Conservation (phyloP, 805 yeast genomes). For the Wickerhamiella qilinensis region DNA sequence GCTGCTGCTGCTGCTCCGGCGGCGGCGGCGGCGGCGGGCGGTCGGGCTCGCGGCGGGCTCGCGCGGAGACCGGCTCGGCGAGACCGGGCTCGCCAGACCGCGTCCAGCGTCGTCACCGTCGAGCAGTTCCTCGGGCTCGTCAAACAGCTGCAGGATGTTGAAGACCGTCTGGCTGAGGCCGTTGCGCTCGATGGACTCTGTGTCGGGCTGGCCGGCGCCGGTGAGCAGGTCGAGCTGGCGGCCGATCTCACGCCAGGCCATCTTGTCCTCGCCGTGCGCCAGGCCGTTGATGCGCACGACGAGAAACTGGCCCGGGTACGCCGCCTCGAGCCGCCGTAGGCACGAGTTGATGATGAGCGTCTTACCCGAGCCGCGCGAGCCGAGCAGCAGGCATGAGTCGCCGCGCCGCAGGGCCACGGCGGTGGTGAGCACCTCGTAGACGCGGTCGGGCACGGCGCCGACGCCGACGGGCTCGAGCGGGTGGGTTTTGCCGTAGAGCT, state of each 20-base stretch:
- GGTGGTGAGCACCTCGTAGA: constrained; percentile 42
- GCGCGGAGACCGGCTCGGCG: too few species aligned
- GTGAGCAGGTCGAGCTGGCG: constrained; percentile 48
- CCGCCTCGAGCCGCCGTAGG: constrained; percentile 27
- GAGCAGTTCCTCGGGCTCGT: constrained; percentile 13
- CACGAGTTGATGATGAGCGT: constrained; percentile 45
- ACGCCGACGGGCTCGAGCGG: constrained; percentile 21
- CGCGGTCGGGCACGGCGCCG: constrained; percentile 28
- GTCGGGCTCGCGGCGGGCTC: too few species aligned
- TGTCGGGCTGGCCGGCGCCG: constrained; percentile 15
- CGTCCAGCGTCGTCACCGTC: too few species aligned
- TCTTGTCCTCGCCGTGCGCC: constrained; percentile 55
- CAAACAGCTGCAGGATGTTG: constrained; percentile 16
- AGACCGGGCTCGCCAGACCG: too few species aligned
- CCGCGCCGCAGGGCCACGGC: constrained; percentile 58
- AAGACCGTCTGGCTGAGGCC: constrained; percentile 18
- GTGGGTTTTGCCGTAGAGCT: constrained; percentile 16
- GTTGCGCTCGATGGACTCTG: constrained; percentile 17
- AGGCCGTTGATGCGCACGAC: constrained; percentile 52
- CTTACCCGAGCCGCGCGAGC: constrained; percentile 71
- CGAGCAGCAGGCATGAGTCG: constrained; percentile 64
- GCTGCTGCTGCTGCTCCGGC: too few species aligned
- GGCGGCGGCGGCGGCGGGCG: too few species aligned
- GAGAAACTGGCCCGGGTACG: constrained; percentile 34
- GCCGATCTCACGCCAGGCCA: constrained; percentile 76